These are phyloP conservation scores for Hippophae rhamnoides DNA, from an alignment of 306 rosid species.

Conservation along the genomic window DNA sequence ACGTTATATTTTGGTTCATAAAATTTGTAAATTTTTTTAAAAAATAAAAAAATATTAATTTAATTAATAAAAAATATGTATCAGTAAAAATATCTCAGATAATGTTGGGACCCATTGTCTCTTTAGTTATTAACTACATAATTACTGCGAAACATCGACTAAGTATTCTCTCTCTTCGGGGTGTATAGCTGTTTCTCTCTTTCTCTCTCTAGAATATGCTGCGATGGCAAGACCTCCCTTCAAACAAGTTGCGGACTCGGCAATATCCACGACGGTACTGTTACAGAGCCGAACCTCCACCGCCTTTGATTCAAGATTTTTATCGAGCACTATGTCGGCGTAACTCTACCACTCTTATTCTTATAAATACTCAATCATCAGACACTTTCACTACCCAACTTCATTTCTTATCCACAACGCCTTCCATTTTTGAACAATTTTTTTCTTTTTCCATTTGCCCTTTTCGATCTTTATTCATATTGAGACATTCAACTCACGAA, in stretches of 20 bases:
- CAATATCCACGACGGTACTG: conserved; percentile 16
- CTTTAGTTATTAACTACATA: too few species aligned
- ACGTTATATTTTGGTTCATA: too few species aligned
- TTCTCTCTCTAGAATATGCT: neutral
- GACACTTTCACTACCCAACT: neutral
- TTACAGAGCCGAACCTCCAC: conserved; percentile 35
- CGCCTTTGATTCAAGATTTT: conserved; percentile 47
- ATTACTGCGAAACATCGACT: too few species aligned
- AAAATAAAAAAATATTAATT: too few species aligned
- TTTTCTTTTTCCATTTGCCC: too few species aligned
- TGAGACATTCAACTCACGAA: conserved; percentile 22
- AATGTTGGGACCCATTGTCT: too few species aligned
- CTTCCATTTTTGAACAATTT: neutral
- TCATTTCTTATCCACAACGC: neutral
- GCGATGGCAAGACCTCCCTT: too few species aligned
- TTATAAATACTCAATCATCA: neutral
- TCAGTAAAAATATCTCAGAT: too few species aligned
- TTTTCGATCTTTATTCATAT: neutral
- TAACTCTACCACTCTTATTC: neutral
- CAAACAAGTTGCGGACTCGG: conserved; percentile 30
- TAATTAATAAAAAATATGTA: too few species aligned
- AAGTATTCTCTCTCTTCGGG: neutral
- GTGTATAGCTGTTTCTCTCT: conserved; percentile 33
- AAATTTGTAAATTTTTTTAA: too few species aligned
- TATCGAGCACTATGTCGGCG: conserved; percentile 19